Evolutionary conservation across 352 stramenopile genomes (phyloP).

Genomic region (Globisporangium nodosum): DNA sequence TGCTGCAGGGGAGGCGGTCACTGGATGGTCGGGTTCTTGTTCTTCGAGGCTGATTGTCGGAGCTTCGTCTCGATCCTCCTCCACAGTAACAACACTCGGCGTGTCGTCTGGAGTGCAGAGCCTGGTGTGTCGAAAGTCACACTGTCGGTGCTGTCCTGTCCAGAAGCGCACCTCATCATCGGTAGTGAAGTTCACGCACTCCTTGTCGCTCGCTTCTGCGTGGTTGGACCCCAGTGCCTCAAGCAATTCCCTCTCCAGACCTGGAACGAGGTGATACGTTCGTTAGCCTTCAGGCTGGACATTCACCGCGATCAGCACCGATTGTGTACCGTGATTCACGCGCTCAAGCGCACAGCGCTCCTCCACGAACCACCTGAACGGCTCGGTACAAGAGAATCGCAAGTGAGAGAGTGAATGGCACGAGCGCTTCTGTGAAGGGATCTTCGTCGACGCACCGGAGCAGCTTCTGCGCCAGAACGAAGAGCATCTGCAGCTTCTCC

Average conservation of each 20-base stretch:
- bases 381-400: neutral
- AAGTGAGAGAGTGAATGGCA: neutral
- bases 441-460: slow-evolving; percentile 10
- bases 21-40: neutral
- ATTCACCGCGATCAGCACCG: neutral
- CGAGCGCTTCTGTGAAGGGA: neutral
- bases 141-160: neutral
- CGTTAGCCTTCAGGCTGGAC: too few species aligned
- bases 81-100: neutral
- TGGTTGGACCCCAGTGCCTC: neutral
- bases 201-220: neutral
- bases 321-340: slow-evolving; percentile 18
- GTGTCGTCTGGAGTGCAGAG: neutral
- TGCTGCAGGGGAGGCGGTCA: neutral
- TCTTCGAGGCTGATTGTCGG: neutral
- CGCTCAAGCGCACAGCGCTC: slow-evolving; percentile 21
- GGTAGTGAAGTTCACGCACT: neutral
- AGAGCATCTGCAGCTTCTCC: slow-evolving; percentile 35
- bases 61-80: neutral
- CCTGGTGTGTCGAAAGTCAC: neutral
- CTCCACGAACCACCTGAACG: slow-evolving; percentile 20
- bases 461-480: slow-evolving; percentile 33
- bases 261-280: slow-evolving; percentile 3
- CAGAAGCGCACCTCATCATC: neutral
- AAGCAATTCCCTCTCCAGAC: slow-evolving; percentile 23